Conservation (phyloP, 2,329 filamentous ascomycete species). For the Scortechinia acanthostroma region DNA sequence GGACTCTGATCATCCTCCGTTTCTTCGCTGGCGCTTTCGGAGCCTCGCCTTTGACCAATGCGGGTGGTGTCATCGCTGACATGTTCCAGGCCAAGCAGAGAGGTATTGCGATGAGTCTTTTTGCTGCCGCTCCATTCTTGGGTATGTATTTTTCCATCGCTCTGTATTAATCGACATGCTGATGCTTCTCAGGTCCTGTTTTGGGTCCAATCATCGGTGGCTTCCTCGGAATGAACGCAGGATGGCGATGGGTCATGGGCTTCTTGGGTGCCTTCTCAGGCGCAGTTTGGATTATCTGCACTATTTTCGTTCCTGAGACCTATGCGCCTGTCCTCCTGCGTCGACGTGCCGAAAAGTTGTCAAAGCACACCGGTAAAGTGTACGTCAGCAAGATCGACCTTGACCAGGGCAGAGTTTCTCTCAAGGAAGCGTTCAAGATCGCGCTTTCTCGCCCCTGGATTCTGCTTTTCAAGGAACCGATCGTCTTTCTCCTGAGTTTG, state of each 20-base stretch:
- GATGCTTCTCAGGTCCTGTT: conserved; percentile 18
- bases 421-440: conserved; percentile 29
- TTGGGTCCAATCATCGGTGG: conserved; percentile 42
- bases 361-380: conserved; percentile 37
- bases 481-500: conserved; percentile 34
- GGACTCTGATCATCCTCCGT: conserved; percentile 31
- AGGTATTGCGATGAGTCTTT: conserved; percentile 29
- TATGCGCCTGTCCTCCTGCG: conserved; percentile 41
- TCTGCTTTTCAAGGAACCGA: conserved; percentile 38
- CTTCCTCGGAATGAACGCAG: conserved; percentile 32
- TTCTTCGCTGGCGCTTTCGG: conserved; percentile 33
- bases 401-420: conserved; percentile 28
- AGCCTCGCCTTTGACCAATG: conserved; percentile 30
- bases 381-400: conserved; percentile 28
- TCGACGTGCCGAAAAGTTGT: conserved; percentile 34
- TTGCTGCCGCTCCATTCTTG: conserved; percentile 31
- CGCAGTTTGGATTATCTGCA: conserved; percentile 27
- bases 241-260: conserved; percentile 33
- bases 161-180: no score
- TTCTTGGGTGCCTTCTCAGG: conserved; percentile 32
- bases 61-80: conserved; percentile 35
- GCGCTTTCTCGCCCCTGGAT: conserved; percentile 38
- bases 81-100: conserved; percentile 29
- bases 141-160: conserved; percentile 13
- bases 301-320: conserved; percentile 31